Percentiles rank a stretch among this genome's conserved stretches.
phyloP scores from a whole-genome alignment of 345 rosid genomes.

The Nasturtium officinale region DNA sequence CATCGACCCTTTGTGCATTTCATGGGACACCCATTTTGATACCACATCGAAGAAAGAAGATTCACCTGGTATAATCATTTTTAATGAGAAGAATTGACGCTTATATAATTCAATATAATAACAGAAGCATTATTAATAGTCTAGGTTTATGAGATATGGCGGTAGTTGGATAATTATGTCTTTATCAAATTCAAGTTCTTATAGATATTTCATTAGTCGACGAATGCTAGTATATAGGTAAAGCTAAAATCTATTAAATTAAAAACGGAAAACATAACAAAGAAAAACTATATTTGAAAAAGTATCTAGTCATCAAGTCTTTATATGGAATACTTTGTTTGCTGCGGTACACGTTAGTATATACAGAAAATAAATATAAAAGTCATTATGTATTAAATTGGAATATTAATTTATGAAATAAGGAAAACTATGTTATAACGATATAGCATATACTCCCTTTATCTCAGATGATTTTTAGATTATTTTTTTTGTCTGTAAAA shows the following conservation, averaged over 20 bases:
- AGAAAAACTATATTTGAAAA: constrained; percentile 9
- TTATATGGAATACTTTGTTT: constrained; percentile 22
- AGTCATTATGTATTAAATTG: background rate
- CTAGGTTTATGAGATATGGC: constrained; percentile 21
- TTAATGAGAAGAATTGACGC: constrained; percentile 7
- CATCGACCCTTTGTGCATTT: constrained; percentile 27
- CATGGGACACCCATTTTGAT: constrained; percentile 35
- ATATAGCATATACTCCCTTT: background rate
- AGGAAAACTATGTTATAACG: background rate
- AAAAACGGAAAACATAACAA: constrained; percentile 10
- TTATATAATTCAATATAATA: constrained; percentile 4
- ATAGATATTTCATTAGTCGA: background rate
- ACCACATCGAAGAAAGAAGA: constrained; percentile 19
- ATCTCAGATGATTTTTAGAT: too few relatives aligned
- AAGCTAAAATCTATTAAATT: too few relatives aligned
- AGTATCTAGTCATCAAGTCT: constrained; percentile 21
- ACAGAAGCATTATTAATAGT: constrained; percentile 23
- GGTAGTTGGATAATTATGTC: background rate
- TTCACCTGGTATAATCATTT: constrained; percentile 8
- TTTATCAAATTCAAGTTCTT: background rate
- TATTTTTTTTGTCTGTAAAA: too few relatives aligned
- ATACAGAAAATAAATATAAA: background rate
- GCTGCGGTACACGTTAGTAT: constrained; percentile 5
- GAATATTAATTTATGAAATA: constrained; percentile 10
- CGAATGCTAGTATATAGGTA: background rate